These are phyloP conservation scores for Aspergillus aculeatinus DNA, from an alignment of 2,329 filamentous ascomycete species.

Conservation along the genomic window DNA sequence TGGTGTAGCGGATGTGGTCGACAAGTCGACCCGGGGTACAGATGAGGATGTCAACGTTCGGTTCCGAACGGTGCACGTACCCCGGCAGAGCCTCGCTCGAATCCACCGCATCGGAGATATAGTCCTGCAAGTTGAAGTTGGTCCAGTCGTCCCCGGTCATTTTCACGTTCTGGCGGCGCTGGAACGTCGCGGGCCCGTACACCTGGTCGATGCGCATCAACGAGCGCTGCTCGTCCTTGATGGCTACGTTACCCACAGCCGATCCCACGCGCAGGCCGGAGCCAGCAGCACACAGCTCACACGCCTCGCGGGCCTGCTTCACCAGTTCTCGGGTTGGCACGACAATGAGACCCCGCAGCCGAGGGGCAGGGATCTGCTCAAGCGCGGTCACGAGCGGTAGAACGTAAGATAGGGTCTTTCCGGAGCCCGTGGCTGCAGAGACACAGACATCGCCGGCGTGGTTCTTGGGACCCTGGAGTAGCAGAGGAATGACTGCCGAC, in stretches of 20 bases:
- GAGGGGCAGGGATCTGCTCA: constrained; percentile 62
- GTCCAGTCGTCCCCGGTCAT: constrained; percentile 48
- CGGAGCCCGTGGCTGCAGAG: constrained; percentile 90
- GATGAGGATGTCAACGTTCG: constrained; percentile 82
- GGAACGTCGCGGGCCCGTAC: constrained; percentile 66
- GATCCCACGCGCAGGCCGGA: constrained; percentile 76
- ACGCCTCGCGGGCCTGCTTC: constrained; percentile 76
- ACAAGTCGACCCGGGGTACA: constrained; percentile 90
- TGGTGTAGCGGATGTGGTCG: constrained; percentile 82
- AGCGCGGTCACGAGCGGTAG: constrained; percentile 80
- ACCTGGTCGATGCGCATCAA: constrained; percentile 64
- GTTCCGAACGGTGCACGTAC: constrained; percentile 65
- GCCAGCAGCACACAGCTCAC: constrained; percentile 69
- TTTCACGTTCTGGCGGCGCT: constrained; percentile 44
- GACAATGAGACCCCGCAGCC: constrained; percentile 76
- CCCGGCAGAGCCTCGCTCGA: constrained; percentile 50
- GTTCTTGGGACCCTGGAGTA: constrained; percentile 64
- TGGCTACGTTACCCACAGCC: constrained; percentile 75
- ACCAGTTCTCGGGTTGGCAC: constrained; percentile 91
- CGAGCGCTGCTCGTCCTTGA: constrained; percentile 63
- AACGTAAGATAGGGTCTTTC: constrained; percentile 90
- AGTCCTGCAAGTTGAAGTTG: constrained; percentile 47
- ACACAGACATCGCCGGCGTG: constrained; percentile 78
- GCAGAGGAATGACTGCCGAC: constrained; percentile 73
- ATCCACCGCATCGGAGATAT: constrained; percentile 44